Conservation (phyloP, 805 yeast species). For the Cyberlindnera mrakii region DNA sequence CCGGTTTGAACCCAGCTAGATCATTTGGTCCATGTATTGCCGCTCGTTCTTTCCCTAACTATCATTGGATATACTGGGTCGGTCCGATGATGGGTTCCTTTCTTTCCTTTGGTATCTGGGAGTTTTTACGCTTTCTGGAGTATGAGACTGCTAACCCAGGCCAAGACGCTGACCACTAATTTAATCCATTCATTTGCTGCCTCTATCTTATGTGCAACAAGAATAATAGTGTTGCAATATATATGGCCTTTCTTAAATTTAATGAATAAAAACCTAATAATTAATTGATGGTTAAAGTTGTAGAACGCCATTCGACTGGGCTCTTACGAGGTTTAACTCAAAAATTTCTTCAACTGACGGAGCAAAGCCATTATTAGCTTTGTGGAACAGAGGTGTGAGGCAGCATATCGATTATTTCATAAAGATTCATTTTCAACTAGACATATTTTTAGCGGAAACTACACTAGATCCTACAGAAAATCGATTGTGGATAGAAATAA, state of each 20-base stretch:
- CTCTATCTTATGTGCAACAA: not conserved
- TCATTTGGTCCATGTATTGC: constrained; percentile 81
- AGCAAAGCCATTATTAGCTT: too few relatives aligned
- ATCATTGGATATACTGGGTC: constrained; percentile 92
- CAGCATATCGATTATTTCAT: too few relatives aligned
- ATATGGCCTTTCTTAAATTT: constrained; percentile 1
- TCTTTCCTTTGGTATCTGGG: constrained; percentile 63
- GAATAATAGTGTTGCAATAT: not conserved
- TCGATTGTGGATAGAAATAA: too few relatives aligned
- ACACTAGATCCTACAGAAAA: too few relatives aligned
- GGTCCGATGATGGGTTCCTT: constrained; percentile 75
- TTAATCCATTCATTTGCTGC: too few relatives aligned
- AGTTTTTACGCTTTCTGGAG: constrained; percentile 55
- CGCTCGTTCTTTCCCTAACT: constrained; percentile 62
- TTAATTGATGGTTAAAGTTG: too few relatives aligned
- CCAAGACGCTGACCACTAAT: constrained; percentile 47
- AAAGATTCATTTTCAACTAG: too few relatives aligned
- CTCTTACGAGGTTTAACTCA: too few relatives aligned
- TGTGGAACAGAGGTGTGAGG: too few relatives aligned
- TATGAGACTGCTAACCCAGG: constrained; percentile 68
- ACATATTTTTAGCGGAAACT: too few relatives aligned
- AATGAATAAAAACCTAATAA: constrained; percentile 1
- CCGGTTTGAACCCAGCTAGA: constrained; percentile 91
- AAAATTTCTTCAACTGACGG: too few relatives aligned
- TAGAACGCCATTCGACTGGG: too few relatives aligned